A percentile compares a stretch with the other conserved stretches of the same genome.
Evolutionary conservation across 1,284 basidiomycete species (phyloP).

Genomic region (Pascua guehoae): DNA sequence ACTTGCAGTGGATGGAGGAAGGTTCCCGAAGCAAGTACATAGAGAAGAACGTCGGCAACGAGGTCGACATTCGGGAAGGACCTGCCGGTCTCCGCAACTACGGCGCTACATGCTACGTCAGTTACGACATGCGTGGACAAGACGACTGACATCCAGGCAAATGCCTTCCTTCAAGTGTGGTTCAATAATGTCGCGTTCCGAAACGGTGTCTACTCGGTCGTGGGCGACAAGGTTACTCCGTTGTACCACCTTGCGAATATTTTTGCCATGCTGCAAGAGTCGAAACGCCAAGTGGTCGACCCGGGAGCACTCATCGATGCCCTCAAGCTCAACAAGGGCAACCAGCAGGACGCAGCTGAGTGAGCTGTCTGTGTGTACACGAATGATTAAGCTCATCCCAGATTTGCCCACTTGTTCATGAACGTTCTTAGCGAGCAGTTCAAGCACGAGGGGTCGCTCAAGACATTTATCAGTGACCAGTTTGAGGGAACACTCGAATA

Average conservation of each 20-base stretch:
- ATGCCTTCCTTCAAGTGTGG: constrained; percentile 83
- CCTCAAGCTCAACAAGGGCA: constrained; percentile 67
- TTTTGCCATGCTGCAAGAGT: constrained; percentile 73
- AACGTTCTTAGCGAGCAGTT: constrained; percentile 79
- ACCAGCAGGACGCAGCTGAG: constrained; percentile 95
- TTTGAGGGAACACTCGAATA: constrained; percentile 81
- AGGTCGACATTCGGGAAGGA: constrained; percentile 55
- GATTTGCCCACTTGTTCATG: constrained; percentile 91
- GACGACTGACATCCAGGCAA: constrained; percentile 52
- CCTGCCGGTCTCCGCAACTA: constrained; percentile 88
- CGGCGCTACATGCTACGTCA: constrained; percentile 82
- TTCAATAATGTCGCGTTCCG: constrained; percentile 64
- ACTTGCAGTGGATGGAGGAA: constrained; percentile 53
- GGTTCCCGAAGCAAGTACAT: constrained; percentile 58
- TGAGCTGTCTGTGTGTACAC: too few relatives aligned
- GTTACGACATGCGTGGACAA: rapidly evolving
- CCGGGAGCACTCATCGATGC: constrained; percentile 77
- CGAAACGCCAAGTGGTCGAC: constrained; percentile 67
- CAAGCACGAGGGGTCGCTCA: constrained; percentile 60
- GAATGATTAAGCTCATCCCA: constrained; percentile 39
- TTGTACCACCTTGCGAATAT: constrained; percentile 53
- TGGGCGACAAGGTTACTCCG: constrained; percentile 54
- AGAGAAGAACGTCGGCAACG: constrained; percentile 58
- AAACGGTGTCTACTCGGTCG: constrained; percentile 54
- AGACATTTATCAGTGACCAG: constrained; percentile 68